These are phyloP conservation scores for Priceomyces castillae DNA, from an alignment of 805 yeast genomes.

Conservation along the genomic window DNA sequence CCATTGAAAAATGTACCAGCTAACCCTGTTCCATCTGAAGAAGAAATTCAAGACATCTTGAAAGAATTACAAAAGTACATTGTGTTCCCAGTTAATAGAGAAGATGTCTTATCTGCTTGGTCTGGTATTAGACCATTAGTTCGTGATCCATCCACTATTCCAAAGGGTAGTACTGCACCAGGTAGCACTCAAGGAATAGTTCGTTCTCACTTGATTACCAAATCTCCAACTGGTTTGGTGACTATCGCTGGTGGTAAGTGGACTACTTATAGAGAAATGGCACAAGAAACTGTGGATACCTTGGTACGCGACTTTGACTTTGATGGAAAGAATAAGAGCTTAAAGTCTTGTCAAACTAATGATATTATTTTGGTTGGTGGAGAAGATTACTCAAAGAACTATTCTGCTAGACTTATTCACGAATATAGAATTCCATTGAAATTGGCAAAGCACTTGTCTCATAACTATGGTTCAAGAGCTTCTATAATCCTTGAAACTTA, in stretches of 20 bases:
- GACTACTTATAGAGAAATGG: conserved; percentile 98
- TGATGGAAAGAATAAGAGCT: conserved; percentile 21
- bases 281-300: conserved; percentile 84
- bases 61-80: conserved; percentile 86
- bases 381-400: conserved; percentile 70
- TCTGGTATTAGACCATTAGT: conserved; percentile 95
- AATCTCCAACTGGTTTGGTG: conserved; percentile 70
- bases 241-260: conserved; percentile 97
- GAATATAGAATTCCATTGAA: conserved; percentile 67
- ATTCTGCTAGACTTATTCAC: conserved; percentile 77
- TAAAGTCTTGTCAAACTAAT: conserved; percentile 52
- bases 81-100: conserved; percentile 83
- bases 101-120: conserved; percentile 94
- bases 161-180: conserved; percentile 39
- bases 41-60: conserved; percentile 83
- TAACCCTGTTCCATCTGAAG: conserved; percentile 82
- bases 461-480: conserved; percentile 88
- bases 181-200: conserved; percentile 78
- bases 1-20: conserved; percentile 70
- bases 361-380: conserved; percentile 69
- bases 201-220: conserved; percentile 79
- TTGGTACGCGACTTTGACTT: conserved; percentile 51
- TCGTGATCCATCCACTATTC: conserved; percentile 63
- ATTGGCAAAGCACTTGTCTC: conserved; percentile 78
- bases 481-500: conserved; percentile 66